These are phyloP conservation scores for Pichia sp. DNA, from an alignment of 1,139 yeast genomes.

Conservation along the genomic window DNA sequence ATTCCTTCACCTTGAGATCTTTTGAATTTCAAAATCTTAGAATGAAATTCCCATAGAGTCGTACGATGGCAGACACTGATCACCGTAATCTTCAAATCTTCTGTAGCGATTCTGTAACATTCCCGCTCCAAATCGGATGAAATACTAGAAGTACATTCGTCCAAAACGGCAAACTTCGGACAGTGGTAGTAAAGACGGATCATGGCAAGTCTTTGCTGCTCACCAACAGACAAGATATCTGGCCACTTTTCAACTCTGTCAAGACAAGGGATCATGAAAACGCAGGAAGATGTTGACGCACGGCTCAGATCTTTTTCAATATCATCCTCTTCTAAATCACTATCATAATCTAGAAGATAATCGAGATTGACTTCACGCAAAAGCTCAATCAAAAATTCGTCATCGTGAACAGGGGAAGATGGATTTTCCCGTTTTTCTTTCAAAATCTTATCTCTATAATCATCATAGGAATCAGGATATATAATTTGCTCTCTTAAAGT, in stretches of 20 bases:
- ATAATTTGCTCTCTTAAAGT: slow-evolving; percentile 83
- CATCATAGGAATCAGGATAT: slow-evolving; percentile 70
- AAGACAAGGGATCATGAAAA: slow-evolving; percentile 35
- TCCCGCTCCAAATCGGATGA: slow-evolving; percentile 87
- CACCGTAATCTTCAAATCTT: slow-evolving; percentile 72
- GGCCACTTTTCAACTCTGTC: slow-evolving; percentile 77
- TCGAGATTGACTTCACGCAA: slow-evolving; percentile 56
- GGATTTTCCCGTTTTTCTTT: slow-evolving; percentile 10
- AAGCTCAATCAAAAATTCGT: slow-evolving; percentile 59
- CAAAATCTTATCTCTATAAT: slow-evolving; percentile 42
- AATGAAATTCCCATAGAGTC: slow-evolving; percentile 90
- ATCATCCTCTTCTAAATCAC: slow-evolving; percentile 14
- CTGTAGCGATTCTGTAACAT: slow-evolving; percentile 78
- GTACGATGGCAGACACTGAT: slow-evolving; percentile 91
- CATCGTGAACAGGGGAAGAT: slow-evolving; percentile 40
- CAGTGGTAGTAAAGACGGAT: slow-evolving; percentile 86
- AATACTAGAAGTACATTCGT: slow-evolving; percentile 93
- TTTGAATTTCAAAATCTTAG: slow-evolving; percentile 65
- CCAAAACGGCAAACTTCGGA: slow-evolving; percentile 90
- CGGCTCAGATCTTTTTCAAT: neutral
- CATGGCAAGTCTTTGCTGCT: slow-evolving; percentile 91
- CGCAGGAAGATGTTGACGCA: slow-evolving; percentile 4
- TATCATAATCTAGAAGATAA: slow-evolving; percentile 39
- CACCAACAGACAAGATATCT: slow-evolving; percentile 84
- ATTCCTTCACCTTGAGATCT: slow-evolving; percentile 17